Base-by-base conservation (phyloP, 2,329 filamentous ascomycete genomes). In the Penicillium sp. region DNA sequence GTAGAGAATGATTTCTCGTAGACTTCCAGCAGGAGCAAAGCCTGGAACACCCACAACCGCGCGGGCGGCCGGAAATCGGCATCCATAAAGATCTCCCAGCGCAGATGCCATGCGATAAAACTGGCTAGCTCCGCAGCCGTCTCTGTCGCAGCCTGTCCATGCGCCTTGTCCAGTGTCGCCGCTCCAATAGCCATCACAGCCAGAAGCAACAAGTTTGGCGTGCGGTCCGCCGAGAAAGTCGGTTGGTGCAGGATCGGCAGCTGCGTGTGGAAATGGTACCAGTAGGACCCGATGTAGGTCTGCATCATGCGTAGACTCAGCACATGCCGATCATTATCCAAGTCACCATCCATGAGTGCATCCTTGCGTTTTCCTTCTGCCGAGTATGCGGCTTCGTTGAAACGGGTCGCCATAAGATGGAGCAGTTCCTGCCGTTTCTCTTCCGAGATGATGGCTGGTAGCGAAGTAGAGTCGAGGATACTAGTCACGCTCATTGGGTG, bases 1-100 rank as follows among this genome's bases (percentile, higher is more conserved):
- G 94, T 96, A 41, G 92, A 95, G 75, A 94, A 98, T 90, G 96
- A 95, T 82, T 99, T 99, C 79, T 99, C 95, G 70, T 96, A 98
- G 0, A 96, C 80, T 74, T 99, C 95, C 12, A 98, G 83, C 5
- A 98, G 83, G 4, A 98, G 81, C 54, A 98, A 79, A 1, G 94
- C 89, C 74, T 98, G 95, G 78, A 98, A 98, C 0, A 96, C 87
- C 94, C 94, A 99, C 7, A 99, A 79, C 76, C 96, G 96, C 8
- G 94, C 94, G 0, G 95, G 94, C 1, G 95, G 93, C 17, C 91
- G 84, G 77, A 96, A 97, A 75, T 93, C 91, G 14, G 85, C 83
- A 72, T 97, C 90, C 83, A 93, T 95, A 73, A 98, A 97, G 39
- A 97, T 90, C 74, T 96, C 91, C 91, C 93, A 97, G 57, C 95